Evolutionary conservation across 2,329 filamentous ascomycete species (phyloP), one percentile per base, ranked within the genome.

Genomic region (Amphichorda felina): DNA sequence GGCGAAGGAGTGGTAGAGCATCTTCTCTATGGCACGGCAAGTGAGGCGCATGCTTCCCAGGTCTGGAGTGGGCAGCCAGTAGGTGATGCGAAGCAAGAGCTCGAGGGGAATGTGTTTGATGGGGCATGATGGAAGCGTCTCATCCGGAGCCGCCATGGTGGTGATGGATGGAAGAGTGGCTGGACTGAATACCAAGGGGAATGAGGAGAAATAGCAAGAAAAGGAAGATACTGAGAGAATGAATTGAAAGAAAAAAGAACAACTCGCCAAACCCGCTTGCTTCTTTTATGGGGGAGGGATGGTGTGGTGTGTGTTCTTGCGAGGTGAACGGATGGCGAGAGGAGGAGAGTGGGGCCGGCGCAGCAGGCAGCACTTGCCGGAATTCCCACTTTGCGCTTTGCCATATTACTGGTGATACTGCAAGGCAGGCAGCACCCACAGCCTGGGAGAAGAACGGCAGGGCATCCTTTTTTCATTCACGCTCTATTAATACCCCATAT

Each of bases 61-160:
- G 7, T 80, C 75, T 0, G 52, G 36, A 0, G 77, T 81, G 0
- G 59, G 57, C 14, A 82, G 63, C 33, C 62, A 55, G 4, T 53
- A 50, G 1, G 70, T 63, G 41, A 82, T 68, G 14, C 66, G 61
- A 11, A 72, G 51, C 2, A 82, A 59, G 10, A 82, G 51, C 59
- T 82, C 77, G 13, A 70, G 54, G 0, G 77, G 76, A 2, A 78
- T n/a, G 8, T 15, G 13, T 19, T 30, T 32, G 28, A 36, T 31
- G 5, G 28, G 35, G 11, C 26, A 36, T 16, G 33, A n/a, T n/a
- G 31, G n/a, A 10, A 16, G 10, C 11, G 27, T 8, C n/a, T 30
- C 27, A 10, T 15, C 27, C 4, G 4, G n/a, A 15, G 27, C 13
- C 6, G 13, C 11, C 27, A 31, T 30, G 9, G 3, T 17, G 15